These are phyloP conservation scores for Suillus decipiens DNA, from an alignment of 768 basidiomycete species.

Conservation along the genomic window DNA sequence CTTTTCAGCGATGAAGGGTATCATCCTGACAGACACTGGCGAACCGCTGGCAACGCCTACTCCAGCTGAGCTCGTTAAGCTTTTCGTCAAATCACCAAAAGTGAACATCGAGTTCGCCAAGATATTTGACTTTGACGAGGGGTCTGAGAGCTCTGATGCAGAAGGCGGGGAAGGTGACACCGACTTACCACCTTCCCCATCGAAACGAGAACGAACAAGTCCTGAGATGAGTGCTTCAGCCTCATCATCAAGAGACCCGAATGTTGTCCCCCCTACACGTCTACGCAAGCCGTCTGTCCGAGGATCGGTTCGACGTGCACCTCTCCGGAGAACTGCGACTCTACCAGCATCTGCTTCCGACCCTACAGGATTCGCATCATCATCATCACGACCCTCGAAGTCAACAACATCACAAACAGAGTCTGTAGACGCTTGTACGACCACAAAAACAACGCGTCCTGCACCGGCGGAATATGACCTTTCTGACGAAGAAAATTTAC, in stretches of 20 bases:
- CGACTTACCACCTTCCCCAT: slow-evolving; percentile 46
- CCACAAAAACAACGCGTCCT: slow-evolving; percentile 21
- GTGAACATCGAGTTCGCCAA: slow-evolving; percentile 75
- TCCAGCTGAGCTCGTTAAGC: slow-evolving; percentile 61
- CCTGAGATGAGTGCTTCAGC: slow-evolving; percentile 31
- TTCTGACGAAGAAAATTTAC: slow-evolving; percentile 80
- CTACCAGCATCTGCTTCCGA: slow-evolving; percentile 44
- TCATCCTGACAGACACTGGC: slow-evolving; percentile 78
- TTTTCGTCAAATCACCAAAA: slow-evolving; percentile 70
- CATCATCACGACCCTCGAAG: slow-evolving; percentile 23
- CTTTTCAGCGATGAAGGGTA: slow-evolving; percentile 69
- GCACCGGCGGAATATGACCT: slow-evolving; percentile 60
- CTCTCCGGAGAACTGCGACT: slow-evolving; percentile 20
- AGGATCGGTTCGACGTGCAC: slow-evolving; percentile 37
- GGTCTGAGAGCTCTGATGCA: slow-evolving; percentile 32
- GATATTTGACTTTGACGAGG: slow-evolving; percentile 67
- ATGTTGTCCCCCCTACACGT: slow-evolving; percentile 43
- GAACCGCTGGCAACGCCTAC: slow-evolving; percentile 72
- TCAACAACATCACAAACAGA: slow-evolving; percentile 18
- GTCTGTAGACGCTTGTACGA: background rate
- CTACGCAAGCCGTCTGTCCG: slow-evolving; percentile 60
- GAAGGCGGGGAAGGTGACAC: slow-evolving; percentile 18
- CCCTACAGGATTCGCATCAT: slow-evolving; percentile 33
- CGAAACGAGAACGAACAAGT: slow-evolving; percentile 43
- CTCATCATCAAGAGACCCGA: slow-evolving; percentile 27